These are phyloP conservation scores for Calonectria hongkongensis DNA, from an alignment of 2,329 filamentous ascomycete species.

Conservation along the genomic window DNA sequence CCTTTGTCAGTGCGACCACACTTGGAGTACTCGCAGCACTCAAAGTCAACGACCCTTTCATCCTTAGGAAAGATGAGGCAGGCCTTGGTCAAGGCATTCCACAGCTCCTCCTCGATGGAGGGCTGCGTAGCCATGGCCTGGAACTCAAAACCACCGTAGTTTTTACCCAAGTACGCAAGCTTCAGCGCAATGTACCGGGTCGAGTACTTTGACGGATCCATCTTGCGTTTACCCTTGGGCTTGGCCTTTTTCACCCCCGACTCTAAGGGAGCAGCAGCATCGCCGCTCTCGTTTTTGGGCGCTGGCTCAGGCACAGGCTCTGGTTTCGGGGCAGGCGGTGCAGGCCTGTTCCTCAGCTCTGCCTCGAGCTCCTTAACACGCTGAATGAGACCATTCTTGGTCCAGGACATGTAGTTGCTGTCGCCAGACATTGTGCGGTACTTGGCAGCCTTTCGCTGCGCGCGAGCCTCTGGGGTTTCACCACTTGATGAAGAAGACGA, in stretches of 20 bases:
- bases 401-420: constrained; percentile 79
- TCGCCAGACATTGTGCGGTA: constrained; percentile 58
- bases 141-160: constrained; percentile 95
- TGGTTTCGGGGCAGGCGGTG: constrained; percentile 54
- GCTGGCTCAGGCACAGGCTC: constrained; percentile 32
- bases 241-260: constrained; percentile 51
- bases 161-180: constrained; percentile 92
- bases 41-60: constrained; percentile 82
- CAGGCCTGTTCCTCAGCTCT: constrained; percentile 72
- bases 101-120: constrained; percentile 94
- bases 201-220: constrained; percentile 88
- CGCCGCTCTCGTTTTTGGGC: constrained; percentile 28
- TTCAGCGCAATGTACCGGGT: constrained; percentile 93
- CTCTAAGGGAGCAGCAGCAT: constrained; percentile 20
- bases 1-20: constrained; percentile 95
- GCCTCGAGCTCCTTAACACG: constrained; percentile 81
- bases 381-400: constrained; percentile 79
- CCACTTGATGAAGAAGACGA: constrained; percentile 50
- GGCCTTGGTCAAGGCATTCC: constrained; percentile 90
- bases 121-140: constrained; percentile 82
- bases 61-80: constrained; percentile 85
- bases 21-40: constrained; percentile 93
- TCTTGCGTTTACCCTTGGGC: constrained; percentile 70
- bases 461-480: constrained; percentile 43
- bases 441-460: constrained; percentile 43